Evolutionary conservation across 768 basidiomycete species (phyloP).

Genomic region (Russula dissimulans): DNA sequence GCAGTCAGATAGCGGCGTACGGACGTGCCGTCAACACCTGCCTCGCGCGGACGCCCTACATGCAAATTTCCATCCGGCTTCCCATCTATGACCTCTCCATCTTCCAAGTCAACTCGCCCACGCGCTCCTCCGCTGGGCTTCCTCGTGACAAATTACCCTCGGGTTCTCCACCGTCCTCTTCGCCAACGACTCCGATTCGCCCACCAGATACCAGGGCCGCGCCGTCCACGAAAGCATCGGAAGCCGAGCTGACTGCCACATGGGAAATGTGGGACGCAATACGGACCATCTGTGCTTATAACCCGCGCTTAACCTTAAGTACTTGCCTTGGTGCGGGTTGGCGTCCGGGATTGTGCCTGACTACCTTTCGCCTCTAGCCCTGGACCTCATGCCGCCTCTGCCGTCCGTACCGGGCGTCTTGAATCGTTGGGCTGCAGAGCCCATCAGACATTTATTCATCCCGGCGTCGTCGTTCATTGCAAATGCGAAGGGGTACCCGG

Average conservation of each 20-base stretch:
- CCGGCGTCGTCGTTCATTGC: slow-evolving; percentile 90
- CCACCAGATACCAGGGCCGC: slow-evolving; percentile 22
- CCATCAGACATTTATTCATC: slow-evolving; percentile 80
- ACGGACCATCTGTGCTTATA: slow-evolving; percentile 81
- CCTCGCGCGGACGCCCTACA: slow-evolving; percentile 57
- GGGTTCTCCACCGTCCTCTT: slow-evolving; percentile 8
- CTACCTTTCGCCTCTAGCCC: slow-evolving; percentile 43
- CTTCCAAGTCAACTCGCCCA: slow-evolving; percentile 34
- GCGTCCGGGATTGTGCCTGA: slow-evolving; percentile 9
- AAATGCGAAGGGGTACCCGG: slow-evolving; percentile 94
- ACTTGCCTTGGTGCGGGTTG: slow-evolving; percentile 21
- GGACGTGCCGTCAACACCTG: slow-evolving; percentile 83
- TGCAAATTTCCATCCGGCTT: slow-evolving; percentile 74
- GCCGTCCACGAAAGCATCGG: slow-evolving; percentile 33
- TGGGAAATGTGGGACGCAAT: slow-evolving; percentile 99
- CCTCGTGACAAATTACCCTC: background rate
- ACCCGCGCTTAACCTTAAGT: slow-evolving; percentile 65
- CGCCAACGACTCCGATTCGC: slow-evolving; percentile 20
- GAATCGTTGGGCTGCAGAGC: slow-evolving; percentile 87
- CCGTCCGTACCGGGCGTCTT: slow-evolving; percentile 70
- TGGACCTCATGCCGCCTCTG: slow-evolving; percentile 85
- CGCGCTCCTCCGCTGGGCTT: background rate
- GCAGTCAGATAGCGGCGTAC: slow-evolving; percentile 82
- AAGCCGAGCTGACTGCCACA: slow-evolving; percentile 57
- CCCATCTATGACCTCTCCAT: slow-evolving; percentile 72